phyloP scores from a whole-genome alignment of 768 basidiomycete genomes.

The Suillus placidus region DNA sequence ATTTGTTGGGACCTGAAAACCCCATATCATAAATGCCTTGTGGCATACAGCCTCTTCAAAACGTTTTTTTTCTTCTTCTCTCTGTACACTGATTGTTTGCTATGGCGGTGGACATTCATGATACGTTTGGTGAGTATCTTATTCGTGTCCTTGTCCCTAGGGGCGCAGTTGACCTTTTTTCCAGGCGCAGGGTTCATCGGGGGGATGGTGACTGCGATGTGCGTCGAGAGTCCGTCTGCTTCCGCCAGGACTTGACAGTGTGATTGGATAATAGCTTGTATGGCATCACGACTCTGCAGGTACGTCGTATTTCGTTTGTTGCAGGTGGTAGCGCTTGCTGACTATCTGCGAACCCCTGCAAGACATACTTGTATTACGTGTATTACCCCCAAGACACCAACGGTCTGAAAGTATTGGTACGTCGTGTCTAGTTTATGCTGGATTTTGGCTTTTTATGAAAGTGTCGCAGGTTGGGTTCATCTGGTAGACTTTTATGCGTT shows the following conservation, averaged over 20 bases:
- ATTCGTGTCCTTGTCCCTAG: background rate
- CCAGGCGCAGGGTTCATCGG: constrained; percentile 27
- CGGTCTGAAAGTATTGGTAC: constrained; percentile 17
- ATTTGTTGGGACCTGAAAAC: constrained; percentile 5
- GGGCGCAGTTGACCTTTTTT: background rate
- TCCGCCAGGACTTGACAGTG: background rate
- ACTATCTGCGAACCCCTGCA: background rate
- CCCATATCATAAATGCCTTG: background rate
- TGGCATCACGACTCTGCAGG: constrained; percentile 28
- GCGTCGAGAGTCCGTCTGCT: constrained; percentile 5
- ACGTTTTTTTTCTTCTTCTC: constrained; percentile 1
- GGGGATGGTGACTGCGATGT: constrained; percentile 22
- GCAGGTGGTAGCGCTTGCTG: too few species aligned
- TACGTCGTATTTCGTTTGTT: background rate
- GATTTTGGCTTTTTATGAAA: background rate
- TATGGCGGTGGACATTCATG: constrained; percentile 8
- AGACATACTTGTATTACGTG: constrained; percentile 30
- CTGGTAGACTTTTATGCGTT: constrained; percentile 6
- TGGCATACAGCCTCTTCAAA: background rate
- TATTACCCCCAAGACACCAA: constrained; percentile 24
- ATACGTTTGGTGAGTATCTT: constrained; percentile 13
- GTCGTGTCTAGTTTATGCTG: background rate
- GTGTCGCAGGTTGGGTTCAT: constrained; percentile 11
- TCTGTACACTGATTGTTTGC: background rate
- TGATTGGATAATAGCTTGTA: constrained; percentile 18